These are phyloP conservation scores for Excoecaria agallocha DNA, from an alignment of 345 rosid genomes.

Conservation along the genomic window DNA sequence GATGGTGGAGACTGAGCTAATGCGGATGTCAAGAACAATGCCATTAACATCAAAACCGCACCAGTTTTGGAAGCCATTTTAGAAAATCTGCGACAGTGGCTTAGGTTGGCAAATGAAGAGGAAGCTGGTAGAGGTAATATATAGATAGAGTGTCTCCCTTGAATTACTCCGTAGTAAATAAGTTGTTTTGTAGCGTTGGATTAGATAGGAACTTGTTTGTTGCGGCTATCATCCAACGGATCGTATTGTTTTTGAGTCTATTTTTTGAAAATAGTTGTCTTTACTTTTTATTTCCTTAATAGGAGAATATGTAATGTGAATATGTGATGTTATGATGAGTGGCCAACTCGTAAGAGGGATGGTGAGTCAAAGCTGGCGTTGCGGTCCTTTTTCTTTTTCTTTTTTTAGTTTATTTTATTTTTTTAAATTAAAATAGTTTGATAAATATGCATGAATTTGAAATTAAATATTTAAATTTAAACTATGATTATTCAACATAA, in stretches of 20 bases:
- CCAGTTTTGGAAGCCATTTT: slow-evolving; percentile 11
- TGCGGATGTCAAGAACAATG: slow-evolving; percentile 8
- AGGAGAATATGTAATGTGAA: no score
- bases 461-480: no score
- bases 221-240: background rate
- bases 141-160: slow-evolving; percentile 4
- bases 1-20: slow-evolving; percentile 25
- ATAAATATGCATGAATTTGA: no score
- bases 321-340: no score
- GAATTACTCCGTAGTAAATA: background rate
- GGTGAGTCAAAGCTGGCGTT: no score
- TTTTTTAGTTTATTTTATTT: no score
- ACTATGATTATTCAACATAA: no score
- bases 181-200: background rate
- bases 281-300: no score
- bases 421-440: no score
- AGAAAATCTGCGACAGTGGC: background rate
- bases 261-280: background rate
- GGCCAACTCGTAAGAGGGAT: no score
- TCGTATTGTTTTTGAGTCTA: background rate
- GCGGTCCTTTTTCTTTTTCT: no score
- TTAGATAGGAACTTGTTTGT: background rate
- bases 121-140: background rate
- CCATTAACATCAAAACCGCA: background rate
- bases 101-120: background rate